Conservation (phyloP, 345 rosid genomes). For the Populus tremula region DNA sequence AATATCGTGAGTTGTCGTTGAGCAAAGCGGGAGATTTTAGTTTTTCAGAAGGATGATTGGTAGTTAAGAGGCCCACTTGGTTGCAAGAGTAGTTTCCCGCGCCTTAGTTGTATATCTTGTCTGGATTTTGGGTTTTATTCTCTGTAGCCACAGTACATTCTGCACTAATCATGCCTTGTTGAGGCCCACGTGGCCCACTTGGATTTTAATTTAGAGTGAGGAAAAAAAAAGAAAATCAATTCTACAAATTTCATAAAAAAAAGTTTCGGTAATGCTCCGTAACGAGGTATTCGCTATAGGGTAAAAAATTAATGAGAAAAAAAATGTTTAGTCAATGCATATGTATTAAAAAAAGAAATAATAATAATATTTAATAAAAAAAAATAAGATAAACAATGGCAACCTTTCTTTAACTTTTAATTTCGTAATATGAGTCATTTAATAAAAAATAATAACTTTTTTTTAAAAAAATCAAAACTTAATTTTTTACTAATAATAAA, state of each 20-base stretch:
- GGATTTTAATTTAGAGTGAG: neutral
- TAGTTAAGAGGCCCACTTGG: neutral
- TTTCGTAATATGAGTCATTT: too few species aligned
- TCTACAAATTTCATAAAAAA: neutral
- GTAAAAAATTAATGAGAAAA: too few species aligned
- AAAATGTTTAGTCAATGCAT: too few species aligned
- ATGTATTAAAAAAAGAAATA: too few species aligned
- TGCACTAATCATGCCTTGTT: neutral
- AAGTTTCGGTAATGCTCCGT: too few species aligned
- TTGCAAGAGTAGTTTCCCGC: neutral
- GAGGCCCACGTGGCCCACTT: neutral
- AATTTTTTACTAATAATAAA: too few species aligned
- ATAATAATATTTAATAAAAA: too few species aligned
- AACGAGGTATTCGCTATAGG: too few species aligned
- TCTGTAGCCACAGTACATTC: neutral
- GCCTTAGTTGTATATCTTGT: neutral
- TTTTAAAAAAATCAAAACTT: too few species aligned
- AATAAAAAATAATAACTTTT: too few species aligned
- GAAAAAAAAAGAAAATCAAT: neutral
- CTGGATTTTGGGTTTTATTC: neutral
- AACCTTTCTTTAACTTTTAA: too few species aligned
- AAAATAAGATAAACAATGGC: too few species aligned
- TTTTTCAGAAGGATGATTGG: neutral
- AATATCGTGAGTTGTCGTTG: neutral
- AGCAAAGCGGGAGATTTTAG: neutral